Conservation (phyloP, 208 protist genomes). For the Porcisia hertigi region DNA sequence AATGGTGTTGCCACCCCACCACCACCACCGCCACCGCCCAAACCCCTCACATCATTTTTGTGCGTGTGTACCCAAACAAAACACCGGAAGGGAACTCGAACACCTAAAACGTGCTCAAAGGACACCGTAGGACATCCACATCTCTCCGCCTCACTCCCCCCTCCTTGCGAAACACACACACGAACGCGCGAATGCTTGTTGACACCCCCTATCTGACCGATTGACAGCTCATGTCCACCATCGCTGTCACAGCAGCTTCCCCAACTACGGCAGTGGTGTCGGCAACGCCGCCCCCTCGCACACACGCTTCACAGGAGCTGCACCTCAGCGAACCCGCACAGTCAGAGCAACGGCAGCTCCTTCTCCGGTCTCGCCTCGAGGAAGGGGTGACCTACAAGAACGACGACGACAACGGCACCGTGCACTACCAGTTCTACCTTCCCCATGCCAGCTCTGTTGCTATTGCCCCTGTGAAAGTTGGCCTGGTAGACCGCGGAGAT, state of each 20-base stretch:
- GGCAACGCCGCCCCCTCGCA: background rate
- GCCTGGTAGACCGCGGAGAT: background rate
- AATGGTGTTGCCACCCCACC: too few species aligned
- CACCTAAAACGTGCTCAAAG: background rate
- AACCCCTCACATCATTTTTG: too few species aligned
- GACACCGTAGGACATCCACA: background rate
- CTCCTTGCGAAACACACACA: background rate
- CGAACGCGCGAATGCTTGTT: background rate
- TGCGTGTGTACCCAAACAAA: too few species aligned
- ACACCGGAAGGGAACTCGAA: too few species aligned
- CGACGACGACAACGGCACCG: slow-evolving; percentile 16
- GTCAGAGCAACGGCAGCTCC: slow-evolving; percentile 1
- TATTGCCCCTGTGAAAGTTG: slow-evolving; percentile 5
- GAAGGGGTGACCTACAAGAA: slow-evolving; percentile 24
- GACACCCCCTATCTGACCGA: background rate
- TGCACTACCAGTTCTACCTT: slow-evolving; percentile 29
- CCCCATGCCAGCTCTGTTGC: slow-evolving; percentile 18
- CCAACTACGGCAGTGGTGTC: background rate
- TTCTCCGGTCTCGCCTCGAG: background rate
- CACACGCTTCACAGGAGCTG: background rate
- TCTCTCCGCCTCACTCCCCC: background rate
- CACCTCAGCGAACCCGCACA: background rate
- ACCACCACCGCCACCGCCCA: too few species aligned
- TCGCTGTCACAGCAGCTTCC: background rate
- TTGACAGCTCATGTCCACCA: slow-evolving; percentile 9